Conservation (phyloP, 163 green algal genomes). For the Dunaliella salina region DNA sequence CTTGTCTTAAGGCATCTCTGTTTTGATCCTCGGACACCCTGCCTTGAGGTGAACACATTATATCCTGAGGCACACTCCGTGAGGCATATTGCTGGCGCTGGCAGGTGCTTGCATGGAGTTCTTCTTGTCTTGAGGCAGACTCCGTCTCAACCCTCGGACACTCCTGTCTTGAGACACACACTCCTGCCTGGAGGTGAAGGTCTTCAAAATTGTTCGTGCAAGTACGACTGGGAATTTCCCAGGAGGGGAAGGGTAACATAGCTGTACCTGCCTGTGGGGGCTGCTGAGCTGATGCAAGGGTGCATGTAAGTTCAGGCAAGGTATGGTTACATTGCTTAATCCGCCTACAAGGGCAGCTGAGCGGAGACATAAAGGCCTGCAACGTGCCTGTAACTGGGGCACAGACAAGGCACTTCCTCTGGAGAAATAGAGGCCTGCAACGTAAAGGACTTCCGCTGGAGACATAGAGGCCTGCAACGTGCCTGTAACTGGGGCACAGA, state of each 20-base stretch:
- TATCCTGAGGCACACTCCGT: too few species aligned
- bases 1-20: slow-evolving; percentile 30
- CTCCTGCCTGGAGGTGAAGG: too few species aligned
- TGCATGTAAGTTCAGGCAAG: neutral
- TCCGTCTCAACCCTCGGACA: too few species aligned
- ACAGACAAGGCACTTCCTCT: too few species aligned
- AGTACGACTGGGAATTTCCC: too few species aligned
- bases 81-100: slow-evolving; percentile 60
- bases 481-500: too few species aligned
- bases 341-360: neutral
- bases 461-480: neutral
- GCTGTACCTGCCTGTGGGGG: neutral
- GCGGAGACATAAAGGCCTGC: neutral
- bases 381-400: too few species aligned
- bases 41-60: neutral
- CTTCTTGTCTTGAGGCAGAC: slow-evolving; percentile 39
- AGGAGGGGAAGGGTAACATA: neutral
- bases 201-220: too few species aligned
- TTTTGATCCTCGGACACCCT: neutral
- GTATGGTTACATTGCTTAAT: neutral
- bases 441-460: too few species aligned
- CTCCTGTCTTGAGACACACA: too few species aligned
- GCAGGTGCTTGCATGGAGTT: slow-evolving; percentile 46
- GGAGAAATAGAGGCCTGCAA: too few species aligned
- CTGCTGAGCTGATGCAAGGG: neutral